These are phyloP conservation scores for Chrysopogon serrulatus DNA, from an alignment of 176 grass and related monocot genomes.

Conservation along the genomic window DNA sequence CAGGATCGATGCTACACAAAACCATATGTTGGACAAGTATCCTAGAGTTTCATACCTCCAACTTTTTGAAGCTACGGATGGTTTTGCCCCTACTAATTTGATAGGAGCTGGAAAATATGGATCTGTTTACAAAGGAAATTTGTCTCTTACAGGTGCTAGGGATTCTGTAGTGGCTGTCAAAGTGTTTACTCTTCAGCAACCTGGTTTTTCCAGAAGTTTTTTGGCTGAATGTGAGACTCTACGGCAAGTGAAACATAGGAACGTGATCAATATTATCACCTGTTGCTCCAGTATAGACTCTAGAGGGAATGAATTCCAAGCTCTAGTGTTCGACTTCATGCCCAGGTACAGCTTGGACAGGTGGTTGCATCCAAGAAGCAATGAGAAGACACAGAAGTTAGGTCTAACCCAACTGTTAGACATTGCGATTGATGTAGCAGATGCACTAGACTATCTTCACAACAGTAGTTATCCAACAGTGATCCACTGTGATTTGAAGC, in stretches of 20 bases:
- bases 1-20: not conserved
- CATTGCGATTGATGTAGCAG: conserved; percentile 42
- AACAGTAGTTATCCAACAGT: conserved; percentile 5
- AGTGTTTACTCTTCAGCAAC: conserved; percentile 35
- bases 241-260: conserved; percentile 40
- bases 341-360: conserved; percentile 47
- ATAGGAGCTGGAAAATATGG: conserved; percentile 48
- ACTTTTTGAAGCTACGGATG: conserved; percentile 39
- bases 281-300: conserved; percentile 39
- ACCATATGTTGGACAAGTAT: not conserved
- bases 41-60: conserved; percentile 45
- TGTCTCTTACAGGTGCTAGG: not conserved
- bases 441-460: conserved; percentile 44
- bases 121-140: conserved; percentile 39
- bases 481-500: conserved; percentile 42
- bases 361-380: conserved; percentile 39
- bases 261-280: conserved; percentile 50
- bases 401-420: conserved; percentile 27
- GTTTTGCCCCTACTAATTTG: conserved; percentile 37
- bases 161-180: conserved; percentile 36
- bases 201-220: conserved; percentile 39
- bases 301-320: conserved; percentile 44
- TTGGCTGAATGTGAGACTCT: conserved; percentile 51
- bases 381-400: conserved; percentile 16
- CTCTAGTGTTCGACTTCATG: conserved; percentile 58